Percentiles rank a stretch among this genome's conserved stretches.
These are phyloP conservation scores for Fragaria ananassa DNA, from an alignment of 306 rosid species.

Conservation along the genomic window DNA sequence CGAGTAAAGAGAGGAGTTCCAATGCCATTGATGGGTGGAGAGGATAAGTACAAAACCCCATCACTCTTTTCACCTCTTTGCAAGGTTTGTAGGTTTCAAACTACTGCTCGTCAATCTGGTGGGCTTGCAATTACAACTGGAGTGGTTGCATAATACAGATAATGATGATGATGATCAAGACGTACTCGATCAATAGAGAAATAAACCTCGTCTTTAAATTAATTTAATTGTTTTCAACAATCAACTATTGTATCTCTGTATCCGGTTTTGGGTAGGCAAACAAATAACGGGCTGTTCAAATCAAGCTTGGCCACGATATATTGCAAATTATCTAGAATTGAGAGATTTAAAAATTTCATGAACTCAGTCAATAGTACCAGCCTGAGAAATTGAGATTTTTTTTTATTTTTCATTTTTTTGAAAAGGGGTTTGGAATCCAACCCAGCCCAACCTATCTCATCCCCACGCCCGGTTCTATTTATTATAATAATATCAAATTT, in stretches of 20 bases:
- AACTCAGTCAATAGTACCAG: too few relatives aligned
- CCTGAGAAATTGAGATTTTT: too few relatives aligned
- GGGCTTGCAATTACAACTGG: constrained; percentile 29
- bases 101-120: constrained; percentile 27
- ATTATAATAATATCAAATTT: too few relatives aligned
- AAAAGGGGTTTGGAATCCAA: too few relatives aligned
- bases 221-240: not conserved
- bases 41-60: constrained; percentile 50
- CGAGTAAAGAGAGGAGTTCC: constrained; percentile 64
- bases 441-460: too few relatives aligned
- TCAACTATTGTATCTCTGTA: not conserved
- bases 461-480: too few relatives aligned
- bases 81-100: constrained; percentile 46
- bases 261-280: not conserved
- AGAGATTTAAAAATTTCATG: too few relatives aligned
- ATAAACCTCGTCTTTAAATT: not conserved
- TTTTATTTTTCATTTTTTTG: too few relatives aligned
- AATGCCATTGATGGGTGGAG: constrained; percentile 83
- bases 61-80: constrained; percentile 55
- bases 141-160: constrained; percentile 27
- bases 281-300: not conserved
- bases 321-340: too few relatives aligned
- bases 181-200: not conserved
- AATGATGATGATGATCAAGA: not conserved
- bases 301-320: not conserved